Evolutionary conservation across 768 basidiomycete species (phyloP).

Genomic region (Xerocomus brunneocitrinus): DNA sequence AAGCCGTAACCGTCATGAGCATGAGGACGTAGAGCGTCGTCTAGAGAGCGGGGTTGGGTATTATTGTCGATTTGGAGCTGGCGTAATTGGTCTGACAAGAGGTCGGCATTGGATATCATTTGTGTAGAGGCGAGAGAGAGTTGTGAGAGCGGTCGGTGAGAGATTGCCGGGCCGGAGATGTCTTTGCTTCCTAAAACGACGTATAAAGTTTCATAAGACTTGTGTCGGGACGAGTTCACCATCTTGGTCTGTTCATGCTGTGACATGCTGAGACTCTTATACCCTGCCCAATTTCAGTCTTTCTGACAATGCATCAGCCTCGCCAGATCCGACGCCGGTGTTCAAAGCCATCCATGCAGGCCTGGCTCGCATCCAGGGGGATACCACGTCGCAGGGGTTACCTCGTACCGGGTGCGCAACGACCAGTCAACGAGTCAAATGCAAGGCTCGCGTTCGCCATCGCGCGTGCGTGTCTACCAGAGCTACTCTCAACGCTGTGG

Average conservation of each 20-base stretch:
- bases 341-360: slow-evolving; percentile 30
- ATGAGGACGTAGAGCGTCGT: slow-evolving; percentile 14
- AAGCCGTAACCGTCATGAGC: slow-evolving; percentile 81
- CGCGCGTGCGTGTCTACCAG: slow-evolving; percentile 47
- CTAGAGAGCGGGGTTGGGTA: too few relatives aligned
- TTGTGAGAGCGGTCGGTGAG: too few relatives aligned
- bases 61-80: slow-evolving; percentile 30
- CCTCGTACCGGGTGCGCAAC: slow-evolving; percentile 65
- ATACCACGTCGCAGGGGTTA: slow-evolving; percentile 43
- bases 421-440: slow-evolving; percentile 56
- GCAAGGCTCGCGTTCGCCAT: slow-evolving; percentile 53
- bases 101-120: slow-evolving; percentile 31
- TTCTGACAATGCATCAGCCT: slow-evolving; percentile 21
- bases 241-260: slow-evolving; percentile 34
- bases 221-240: slow-evolving; percentile 33
- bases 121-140: neutral
- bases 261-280: slow-evolving; percentile 29
- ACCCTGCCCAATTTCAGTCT: slow-evolving; percentile 16
- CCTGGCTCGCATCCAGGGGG: slow-evolving; percentile 56
- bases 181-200: slow-evolving; percentile 31
- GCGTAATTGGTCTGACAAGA: slow-evolving; percentile 44
- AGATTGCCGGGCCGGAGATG: too few relatives aligned
- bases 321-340: slow-evolving; percentile 10
- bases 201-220: slow-evolving; percentile 32
- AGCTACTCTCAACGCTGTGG: slow-evolving; percentile 50